A percentile compares a stretch with the other conserved stretches of the same genome.
These are phyloP conservation scores for Sporisorium scitamineum DNA, from an alignment of 1,284 basidiomycete species.

Conservation along the genomic window DNA sequence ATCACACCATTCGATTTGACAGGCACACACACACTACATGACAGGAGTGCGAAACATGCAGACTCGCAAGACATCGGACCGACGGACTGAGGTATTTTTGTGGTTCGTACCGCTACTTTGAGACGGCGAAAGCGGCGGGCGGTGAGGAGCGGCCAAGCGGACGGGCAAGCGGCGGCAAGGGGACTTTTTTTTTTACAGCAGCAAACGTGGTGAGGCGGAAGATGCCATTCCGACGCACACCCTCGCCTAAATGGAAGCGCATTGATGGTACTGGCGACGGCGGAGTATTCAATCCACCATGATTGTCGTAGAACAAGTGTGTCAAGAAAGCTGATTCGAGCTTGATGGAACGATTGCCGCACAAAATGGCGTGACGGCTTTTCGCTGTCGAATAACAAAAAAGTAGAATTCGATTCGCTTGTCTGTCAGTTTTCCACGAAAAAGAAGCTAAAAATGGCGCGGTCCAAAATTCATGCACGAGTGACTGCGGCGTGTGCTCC, in stretches of 20 bases:
- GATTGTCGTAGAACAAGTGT: not conserved
- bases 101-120: not conserved
- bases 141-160: no score
- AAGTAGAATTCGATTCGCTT: not conserved
- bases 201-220: not conserved
- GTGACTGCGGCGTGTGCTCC: no score
- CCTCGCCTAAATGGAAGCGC: not conserved
- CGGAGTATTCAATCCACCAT: no score
- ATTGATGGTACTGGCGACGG: no score
- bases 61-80: not conserved
- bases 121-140: not conserved
- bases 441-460: slow-evolving; percentile 4
- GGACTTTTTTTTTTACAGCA: not conserved
- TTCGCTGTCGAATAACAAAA: not conserved
- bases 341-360: slow-evolving; percentile 11
- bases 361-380: slow-evolving; percentile 17
- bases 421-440: not conserved
- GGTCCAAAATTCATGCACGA: not conserved
- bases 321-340: slow-evolving; percentile 9
- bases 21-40: not conserved
- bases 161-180: not conserved
- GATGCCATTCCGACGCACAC: slow-evolving; percentile 4
- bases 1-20: not conserved
- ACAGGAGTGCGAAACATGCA: no score
- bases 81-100: not conserved